A percentile compares a stretch with the other conserved stretches of the same genome.
phyloP scores from a whole-genome alignment of 164 flowering plant species.

The Berberis thunbergii region DNA sequence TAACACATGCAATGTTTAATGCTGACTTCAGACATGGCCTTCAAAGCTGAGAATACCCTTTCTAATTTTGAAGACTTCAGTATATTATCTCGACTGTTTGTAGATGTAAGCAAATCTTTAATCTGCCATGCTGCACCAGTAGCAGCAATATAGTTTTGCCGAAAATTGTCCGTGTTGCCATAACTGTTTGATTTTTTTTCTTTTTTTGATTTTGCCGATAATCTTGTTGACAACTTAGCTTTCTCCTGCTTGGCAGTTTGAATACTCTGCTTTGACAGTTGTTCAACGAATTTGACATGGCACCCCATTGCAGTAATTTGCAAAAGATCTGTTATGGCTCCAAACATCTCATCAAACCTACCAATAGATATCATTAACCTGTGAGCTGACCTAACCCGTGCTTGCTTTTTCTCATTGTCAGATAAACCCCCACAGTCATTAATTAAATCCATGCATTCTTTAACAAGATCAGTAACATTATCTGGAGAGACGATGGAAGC shows the following conservation, averaged over 20 bases:
- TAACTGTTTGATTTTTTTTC: conserved; percentile 1
- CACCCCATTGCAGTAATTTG: conserved; percentile 47
- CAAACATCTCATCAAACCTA: conserved; percentile 57
- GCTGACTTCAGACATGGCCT: conserved; percentile 58
- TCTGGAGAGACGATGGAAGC: conserved; percentile 40
- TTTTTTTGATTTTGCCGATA: too few relatives aligned
- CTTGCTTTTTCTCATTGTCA: conserved; percentile 54
- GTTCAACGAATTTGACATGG: conserved; percentile 36
- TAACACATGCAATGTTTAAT: conserved; percentile 39
- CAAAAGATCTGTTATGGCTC: conserved; percentile 32
- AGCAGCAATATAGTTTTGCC: conserved; percentile 46
- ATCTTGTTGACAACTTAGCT: conserved; percentile 25
- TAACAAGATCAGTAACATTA: conserved; percentile 37
- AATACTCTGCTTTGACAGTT: conserved; percentile 23
- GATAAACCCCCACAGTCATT: conserved; percentile 44
- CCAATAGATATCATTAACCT: conserved; percentile 52
- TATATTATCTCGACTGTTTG: conserved; percentile 38
- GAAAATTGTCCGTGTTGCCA: conserved; percentile 16
- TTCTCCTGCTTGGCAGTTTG: conserved; percentile 29
- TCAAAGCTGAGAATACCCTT: conserved; percentile 41
- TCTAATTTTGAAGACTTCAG: conserved; percentile 36
- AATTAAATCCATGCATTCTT: conserved; percentile 42
- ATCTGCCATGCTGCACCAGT: conserved; percentile 85
- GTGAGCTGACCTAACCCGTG: conserved; percentile 69
- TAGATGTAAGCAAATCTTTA: conserved; percentile 55